Evolutionary conservation across 148 eudicot genomes (phyloP).

Genomic region (Mesembryanthemum crystallinum): DNA sequence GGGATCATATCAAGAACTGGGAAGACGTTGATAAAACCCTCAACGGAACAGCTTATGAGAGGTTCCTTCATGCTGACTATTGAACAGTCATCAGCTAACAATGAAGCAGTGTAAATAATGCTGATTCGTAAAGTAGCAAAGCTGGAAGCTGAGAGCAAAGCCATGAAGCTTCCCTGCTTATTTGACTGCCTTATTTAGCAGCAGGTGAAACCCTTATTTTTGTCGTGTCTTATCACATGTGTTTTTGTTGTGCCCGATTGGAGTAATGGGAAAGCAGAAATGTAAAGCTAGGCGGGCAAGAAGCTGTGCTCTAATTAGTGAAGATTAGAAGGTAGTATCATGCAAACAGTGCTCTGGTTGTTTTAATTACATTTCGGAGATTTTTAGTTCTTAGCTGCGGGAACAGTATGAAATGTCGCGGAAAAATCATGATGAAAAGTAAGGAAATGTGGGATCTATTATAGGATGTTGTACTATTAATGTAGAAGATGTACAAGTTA

Average conservation of each 20-base stretch:
- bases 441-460: not conserved
- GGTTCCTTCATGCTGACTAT: constrained; percentile 57
- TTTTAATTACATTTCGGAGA: not conserved
- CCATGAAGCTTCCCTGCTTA: constrained; percentile 29
- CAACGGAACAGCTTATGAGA: constrained; percentile 69
- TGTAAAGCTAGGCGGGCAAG: not conserved
- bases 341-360: not conserved
- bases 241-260: not conserved
- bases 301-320: no score
- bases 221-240: not conserved
- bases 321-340: not conserved
- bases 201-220: not conserved
- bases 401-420: not conserved
- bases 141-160: constrained; percentile 30
- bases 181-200: not conserved
- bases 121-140: constrained; percentile 14
- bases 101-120: constrained; percentile 19
- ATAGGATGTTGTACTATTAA: no score
- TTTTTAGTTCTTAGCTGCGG: not conserved
- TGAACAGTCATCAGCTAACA: constrained; percentile 30
- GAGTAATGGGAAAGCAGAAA: not conserved
- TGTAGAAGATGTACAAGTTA: no score
- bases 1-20: constrained; percentile 78
- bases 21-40: constrained; percentile 63
- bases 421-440: not conserved